Base-by-base conservation (phyloP, 768 basidiomycete genomes). In the Termitomyces bulborhizus region DNA sequence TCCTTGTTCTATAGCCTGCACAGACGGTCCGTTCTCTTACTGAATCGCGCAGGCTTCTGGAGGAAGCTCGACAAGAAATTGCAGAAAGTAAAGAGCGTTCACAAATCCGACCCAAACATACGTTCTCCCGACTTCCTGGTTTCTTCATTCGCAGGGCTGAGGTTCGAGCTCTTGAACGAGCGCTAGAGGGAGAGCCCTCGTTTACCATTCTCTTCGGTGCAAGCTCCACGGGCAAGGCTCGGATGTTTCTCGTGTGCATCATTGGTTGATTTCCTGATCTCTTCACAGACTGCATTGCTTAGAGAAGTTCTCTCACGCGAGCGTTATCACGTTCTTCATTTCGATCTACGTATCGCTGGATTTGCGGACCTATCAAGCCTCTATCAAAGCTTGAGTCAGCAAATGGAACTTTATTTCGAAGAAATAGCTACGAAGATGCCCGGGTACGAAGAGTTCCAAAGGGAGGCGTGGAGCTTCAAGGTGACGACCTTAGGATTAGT, bases 171-270 rank as follows among this genome's bases (percentile, higher is more conserved):
- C 72, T 93, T 36, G 84, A 87, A 63, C 80, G 83, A 53, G 75
- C 77, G 3, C 68, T 92, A 27, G 82, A 83, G 53, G 82, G 78
- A 15, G 85, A 90, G 34, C 88, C 90, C 4, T 82, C 87, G 1
- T 92, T 92, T 63, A 91, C 88, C 0, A 76, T 92, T 7, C 71
- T 92, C 7, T 90, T 89, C 55, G 90, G 90, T 3, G 87, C 88
- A 31, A 88, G 86, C 57, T 85, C 85, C 8, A 87, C 86, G 1
- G 90, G 91, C 57, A 93, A 93, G 82, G 88, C 83, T 54, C 9
- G 65, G 46, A 26, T 51, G 9, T 18, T 26, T 55, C 34, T 36
- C 55, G 27, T 42, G 42, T 41, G 24, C 37, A 47, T 6, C 36
- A 21, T 42, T 5, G 21, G 32, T n/a, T 12, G 9, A 36, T 37